A percentile compares a stretch with the other conserved stretches of the same genome.
Evolutionary conservation across 768 basidiomycete species (phyloP).

Genomic region (Amanita jacksonii): DNA sequence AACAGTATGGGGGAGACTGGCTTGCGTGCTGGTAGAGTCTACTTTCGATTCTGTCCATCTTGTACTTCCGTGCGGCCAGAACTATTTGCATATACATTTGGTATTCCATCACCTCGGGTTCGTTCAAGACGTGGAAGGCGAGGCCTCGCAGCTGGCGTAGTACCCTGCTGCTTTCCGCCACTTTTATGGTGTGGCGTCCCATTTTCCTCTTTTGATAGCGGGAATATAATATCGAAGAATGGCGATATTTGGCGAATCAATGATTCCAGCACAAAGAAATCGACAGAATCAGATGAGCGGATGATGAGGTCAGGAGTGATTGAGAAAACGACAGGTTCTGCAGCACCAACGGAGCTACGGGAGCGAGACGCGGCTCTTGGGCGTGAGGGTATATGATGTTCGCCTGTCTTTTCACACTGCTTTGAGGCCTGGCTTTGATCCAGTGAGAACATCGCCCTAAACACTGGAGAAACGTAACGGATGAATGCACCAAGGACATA

Average conservation of each 20-base stretch:
- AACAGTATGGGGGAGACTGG: no score
- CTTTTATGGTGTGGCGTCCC: constrained; percentile 4
- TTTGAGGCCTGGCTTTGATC: constrained; percentile 9
- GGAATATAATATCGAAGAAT: constrained; percentile 21
- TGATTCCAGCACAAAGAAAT: constrained; percentile 20
- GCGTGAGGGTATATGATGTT: neutral
- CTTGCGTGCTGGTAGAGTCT: no score
- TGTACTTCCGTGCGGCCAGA: no score
- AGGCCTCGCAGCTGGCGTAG: constrained; percentile 8
- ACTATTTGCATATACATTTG: no score
- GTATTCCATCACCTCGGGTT: no score
- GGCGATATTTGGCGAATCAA: constrained; percentile 22
- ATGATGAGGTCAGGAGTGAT: constrained; percentile 16
- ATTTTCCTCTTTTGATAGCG: constrained; percentile 9
- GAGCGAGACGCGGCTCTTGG: neutral
- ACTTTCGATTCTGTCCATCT: neutral
- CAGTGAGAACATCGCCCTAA: constrained; percentile 21
- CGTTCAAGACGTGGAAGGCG: no score
- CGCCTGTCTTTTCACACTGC: constrained; percentile 4
- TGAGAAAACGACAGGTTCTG: neutral
- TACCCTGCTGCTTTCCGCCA: constrained; percentile 10
- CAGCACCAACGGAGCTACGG: neutral
- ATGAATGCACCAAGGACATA: constrained; percentile 19
- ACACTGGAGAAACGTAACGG: constrained; percentile 21
- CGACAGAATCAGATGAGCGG: constrained; percentile 19